Base-by-base conservation (phyloP, 768 basidiomycete species). In the Hypholoma fasciculare region DNA sequence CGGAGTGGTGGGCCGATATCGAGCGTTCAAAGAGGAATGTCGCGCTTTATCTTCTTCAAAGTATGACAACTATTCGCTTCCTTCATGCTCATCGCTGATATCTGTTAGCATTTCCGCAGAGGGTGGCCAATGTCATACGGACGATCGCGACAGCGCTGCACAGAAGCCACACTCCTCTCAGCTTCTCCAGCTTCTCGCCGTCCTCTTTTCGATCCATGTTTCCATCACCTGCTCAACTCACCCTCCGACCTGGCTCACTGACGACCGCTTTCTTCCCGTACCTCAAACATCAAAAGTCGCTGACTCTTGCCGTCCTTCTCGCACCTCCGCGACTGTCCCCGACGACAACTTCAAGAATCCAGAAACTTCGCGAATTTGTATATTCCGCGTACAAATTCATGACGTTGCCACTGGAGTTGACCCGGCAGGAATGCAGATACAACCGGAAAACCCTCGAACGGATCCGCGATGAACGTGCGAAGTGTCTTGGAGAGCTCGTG, bases 1-100 rank as follows among this genome's bases (percentile, higher is more conserved):
- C 90, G 17, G 84, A 90, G 46, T 97, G 90, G 89, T 98, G 95
- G 95, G 79, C 81, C 14, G 81, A 85, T 27, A 69, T 90, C 42
- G 86, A 88, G 61, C 79, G 84, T 34, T 92, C 89, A 3, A 67
- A 76, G 26, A 62, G 72, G 52, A 80, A 77, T 17, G 78, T 88
- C 9, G 79, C 80, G 3, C 74, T 82, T 66, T 94, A 90, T 71
- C 76, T 96, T 26, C 61, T 96, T 1, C 90, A 95, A 76, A 91
- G 93, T 96, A 66, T 64, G 87, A 76, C 42, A 43, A 19, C 20
- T 16, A 48, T 23, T 37, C 40, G 44, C 26, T 36, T 49, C 9
- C 57, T 55, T 26, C 37, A 38, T 42, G 7, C 49, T 27, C 37
- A 13, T 58, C 54, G 11, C 63, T 66, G 20, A 52, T 38, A n/a